These are phyloP conservation scores for Cyberlindnera amylophila DNA, from an alignment of 805 yeast genomes.

Conservation along the genomic window DNA sequence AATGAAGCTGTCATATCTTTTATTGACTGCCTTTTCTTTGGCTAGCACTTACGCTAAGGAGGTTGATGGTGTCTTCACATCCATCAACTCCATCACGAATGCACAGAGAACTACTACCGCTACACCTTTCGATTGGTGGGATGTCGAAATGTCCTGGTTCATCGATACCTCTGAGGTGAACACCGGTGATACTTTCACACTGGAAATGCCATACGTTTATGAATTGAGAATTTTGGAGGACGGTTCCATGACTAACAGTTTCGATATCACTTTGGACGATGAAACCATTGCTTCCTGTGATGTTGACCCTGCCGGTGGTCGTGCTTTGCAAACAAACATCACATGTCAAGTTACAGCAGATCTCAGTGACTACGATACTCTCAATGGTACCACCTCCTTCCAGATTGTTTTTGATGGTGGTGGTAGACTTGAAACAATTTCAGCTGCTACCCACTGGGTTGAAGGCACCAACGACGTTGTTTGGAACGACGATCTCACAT, in stretches of 20 bases:
- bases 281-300: constrained; percentile 10
- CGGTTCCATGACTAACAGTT: constrained; percentile 1
- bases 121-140: constrained; percentile 7
- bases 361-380: constrained; percentile 1
- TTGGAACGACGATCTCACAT: constrained; percentile 13
- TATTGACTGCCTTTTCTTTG: no score
- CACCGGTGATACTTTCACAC: constrained; percentile 13
- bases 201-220: constrained; percentile 13
- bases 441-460: constrained; percentile 13
- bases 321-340: constrained; percentile 3
- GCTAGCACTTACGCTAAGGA: constrained; percentile 6
- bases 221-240: constrained; percentile 8
- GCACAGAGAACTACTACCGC: not conserved
- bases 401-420: constrained; percentile 16
- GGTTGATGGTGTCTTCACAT: constrained; percentile 9
- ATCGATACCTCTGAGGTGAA: constrained; percentile 1
- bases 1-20: no score
- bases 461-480: constrained; percentile 14
- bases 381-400: constrained; percentile 10
- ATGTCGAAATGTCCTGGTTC: constrained; percentile 3
- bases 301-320: constrained; percentile 9
- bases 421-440: constrained; percentile 6
- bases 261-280: constrained; percentile 6
- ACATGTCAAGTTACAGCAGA: constrained; percentile 6
- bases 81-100: constrained; percentile 8